Conservation (phyloP, 495 filamentous ascomycete species). For the Friedmanniomyces simplex region DNA sequence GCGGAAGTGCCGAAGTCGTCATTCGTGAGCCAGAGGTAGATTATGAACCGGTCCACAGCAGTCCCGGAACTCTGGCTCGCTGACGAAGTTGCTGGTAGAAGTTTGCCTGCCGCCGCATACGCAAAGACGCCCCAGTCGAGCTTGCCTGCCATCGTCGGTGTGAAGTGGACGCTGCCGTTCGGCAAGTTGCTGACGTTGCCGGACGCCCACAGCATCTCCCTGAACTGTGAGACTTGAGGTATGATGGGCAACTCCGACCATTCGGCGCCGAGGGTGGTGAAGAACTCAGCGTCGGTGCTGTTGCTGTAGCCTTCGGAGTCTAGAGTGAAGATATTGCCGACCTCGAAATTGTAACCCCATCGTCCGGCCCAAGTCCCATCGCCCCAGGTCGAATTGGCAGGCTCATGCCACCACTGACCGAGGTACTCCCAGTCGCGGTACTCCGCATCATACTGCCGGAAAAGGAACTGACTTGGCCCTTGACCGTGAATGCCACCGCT, state of each 20-base stretch:
- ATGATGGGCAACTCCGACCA: constrained; percentile 1
- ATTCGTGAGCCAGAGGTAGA: constrained; percentile 4
- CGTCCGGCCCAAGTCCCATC: constrained; percentile 3
- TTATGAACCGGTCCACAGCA: background rate
- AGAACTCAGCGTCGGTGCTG: background rate
- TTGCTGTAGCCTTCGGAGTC: background rate
- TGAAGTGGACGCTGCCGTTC: background rate
- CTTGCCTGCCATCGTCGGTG: constrained; percentile 2
- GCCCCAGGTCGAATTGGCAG: background rate
- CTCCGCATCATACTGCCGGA: background rate
- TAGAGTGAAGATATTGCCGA: constrained; percentile 1
- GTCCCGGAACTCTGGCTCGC: background rate
- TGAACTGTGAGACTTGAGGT: background rate
- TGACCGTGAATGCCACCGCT: background rate
- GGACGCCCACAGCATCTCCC: background rate
- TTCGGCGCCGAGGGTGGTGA: background rate
- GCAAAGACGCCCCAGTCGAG: background rate
- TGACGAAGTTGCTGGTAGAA: background rate
- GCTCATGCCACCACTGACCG: background rate
- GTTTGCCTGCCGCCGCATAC: background rate
- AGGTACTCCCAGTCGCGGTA: constrained; percentile 1
- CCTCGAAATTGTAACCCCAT: constrained; percentile 3
- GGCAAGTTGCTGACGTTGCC: background rate
- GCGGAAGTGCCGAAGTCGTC: constrained; percentile 2
- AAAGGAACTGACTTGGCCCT: background rate